Evolutionary conservation across 2,329 filamentous ascomycete genomes (phyloP).

Genomic region (Bipolaris sorokiniana): DNA sequence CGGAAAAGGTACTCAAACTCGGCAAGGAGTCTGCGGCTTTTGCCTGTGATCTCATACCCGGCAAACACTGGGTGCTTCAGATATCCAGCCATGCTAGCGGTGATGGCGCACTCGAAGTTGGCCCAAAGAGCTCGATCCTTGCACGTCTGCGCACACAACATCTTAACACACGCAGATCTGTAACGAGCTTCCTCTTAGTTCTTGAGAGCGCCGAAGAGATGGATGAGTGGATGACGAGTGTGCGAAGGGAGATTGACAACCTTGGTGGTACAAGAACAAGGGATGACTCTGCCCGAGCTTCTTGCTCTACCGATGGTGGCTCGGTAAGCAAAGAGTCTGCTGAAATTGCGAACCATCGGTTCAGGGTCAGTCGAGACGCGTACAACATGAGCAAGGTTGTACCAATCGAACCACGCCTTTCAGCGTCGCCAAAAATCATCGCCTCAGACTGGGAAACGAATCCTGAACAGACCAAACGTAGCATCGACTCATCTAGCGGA

Average conservation of each 20-base stretch:
- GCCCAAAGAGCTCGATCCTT: conserved; percentile 64
- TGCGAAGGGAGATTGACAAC: conserved; percentile 73
- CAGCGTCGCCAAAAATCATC: conserved; percentile 38
- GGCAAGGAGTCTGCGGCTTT: conserved; percentile 79
- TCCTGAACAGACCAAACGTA: conserved; percentile 35
- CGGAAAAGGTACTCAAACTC: conserved; percentile 75
- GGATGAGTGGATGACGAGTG: conserved; percentile 73
- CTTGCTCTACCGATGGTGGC: conserved; percentile 37
- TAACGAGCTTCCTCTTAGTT: conserved; percentile 72
- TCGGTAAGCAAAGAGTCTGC: conserved; percentile 27
- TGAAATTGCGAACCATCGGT: conserved; percentile 47
- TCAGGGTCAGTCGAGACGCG: conserved; percentile 45
- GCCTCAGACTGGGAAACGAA: conserved; percentile 42
- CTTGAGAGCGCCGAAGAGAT: conserved; percentile 76
- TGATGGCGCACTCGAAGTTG: conserved; percentile 56
- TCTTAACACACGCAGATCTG: conserved; percentile 60
- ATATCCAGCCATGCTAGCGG: conserved; percentile 70
- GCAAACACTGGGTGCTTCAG: conserved; percentile 80
- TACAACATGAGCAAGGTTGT: conserved; percentile 37
- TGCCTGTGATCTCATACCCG: conserved; percentile 79
- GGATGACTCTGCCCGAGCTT: conserved; percentile 36
- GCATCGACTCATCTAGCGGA: conserved; percentile 39
- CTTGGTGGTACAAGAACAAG: conserved; percentile 67
- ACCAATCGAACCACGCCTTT: conserved; percentile 46
- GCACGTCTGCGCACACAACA: conserved; percentile 68